Base-by-base conservation (phyloP, 306 rosid genomes). In the Trifolium dubium region DNA sequence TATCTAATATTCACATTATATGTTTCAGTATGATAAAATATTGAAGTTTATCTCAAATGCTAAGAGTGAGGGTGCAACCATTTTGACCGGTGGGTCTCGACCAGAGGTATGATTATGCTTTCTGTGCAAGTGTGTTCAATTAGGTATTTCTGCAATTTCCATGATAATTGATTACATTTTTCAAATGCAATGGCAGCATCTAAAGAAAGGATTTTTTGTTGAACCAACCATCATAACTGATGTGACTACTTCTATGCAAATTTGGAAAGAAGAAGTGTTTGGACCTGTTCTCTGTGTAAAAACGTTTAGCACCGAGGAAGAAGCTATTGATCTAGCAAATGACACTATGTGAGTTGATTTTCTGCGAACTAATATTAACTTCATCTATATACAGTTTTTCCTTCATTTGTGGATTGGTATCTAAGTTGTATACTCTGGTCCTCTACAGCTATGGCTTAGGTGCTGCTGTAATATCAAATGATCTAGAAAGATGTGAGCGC, bases 281-380 rank as follows among this genome's bases (percentile, higher is more conserved):
- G 99, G 97, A 74, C 99, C 99, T 63, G 96, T 92, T 71, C 86
- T 94, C 4, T 90, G 97, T 79, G 96, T 90, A n/a, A 94, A 94
- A 86, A 92, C 93, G 65, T 94, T 92, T 77, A 82, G 89, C 68
- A 82, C 94, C 9, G 96, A 94, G 83, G 97, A 92, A 37, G 99
- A 94, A 84, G 99, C 99, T 50, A 85, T 89, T 70, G 89, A 89
- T 77, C 83, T 94, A 79, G 97, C 99, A 69, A 89, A 91, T 37
- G 97, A 94, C 81, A 83, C 88, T 17, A 76, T 77, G 99, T 89
- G 87, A 86, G 96, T 80, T 70, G 51, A 17, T 66, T 64, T 72
- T 73, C 39, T 62, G 54, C 46, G 9, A 64, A 69, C 34, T 51
- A 64, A 53, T 64, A 39, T 64, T 64, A 40, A 53, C 68, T 77